These are phyloP conservation scores for Barbarea vulgaris DNA, from an alignment of 345 rosid genomes.

Conservation along the genomic window DNA sequence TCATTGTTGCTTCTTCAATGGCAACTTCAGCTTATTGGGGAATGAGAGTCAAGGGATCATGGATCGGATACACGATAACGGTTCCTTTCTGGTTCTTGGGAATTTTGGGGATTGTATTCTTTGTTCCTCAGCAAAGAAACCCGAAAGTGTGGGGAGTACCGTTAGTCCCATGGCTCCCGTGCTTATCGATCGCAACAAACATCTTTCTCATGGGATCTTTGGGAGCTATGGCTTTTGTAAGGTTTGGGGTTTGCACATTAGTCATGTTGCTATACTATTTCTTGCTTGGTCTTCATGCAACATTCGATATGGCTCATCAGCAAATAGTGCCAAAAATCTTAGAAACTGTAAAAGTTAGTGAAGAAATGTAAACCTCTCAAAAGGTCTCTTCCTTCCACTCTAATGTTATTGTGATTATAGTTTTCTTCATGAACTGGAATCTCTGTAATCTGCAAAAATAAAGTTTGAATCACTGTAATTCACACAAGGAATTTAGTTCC, in stretches of 20 bases:
- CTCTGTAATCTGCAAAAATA: neutral
- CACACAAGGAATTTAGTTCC: neutral
- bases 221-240: slow-evolving; percentile 47
- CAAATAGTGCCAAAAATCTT: slow-evolving; percentile 20
- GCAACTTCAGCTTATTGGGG: slow-evolving; percentile 53
- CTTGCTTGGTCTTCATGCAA: slow-evolving; percentile 40
- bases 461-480: no score
- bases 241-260: slow-evolving; percentile 48
- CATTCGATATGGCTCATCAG: slow-evolving; percentile 41
- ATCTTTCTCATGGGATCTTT: slow-evolving; percentile 63
- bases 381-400: slow-evolving; percentile 12
- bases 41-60: slow-evolving; percentile 34
- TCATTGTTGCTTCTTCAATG: slow-evolving; percentile 50
- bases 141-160: slow-evolving; percentile 75
- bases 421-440: neutral
- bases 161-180: slow-evolving; percentile 70
- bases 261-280: slow-evolving; percentile 35
- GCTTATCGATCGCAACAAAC: slow-evolving; percentile 52
- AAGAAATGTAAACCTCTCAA: neutral
- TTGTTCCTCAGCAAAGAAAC: slow-evolving; percentile 49
- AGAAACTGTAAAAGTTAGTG: neutral
- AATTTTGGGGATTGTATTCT: slow-evolving; percentile 46
- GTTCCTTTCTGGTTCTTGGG: slow-evolving; percentile 59
- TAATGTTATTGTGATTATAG: neutral
- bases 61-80: slow-evolving; percentile 53